phyloP scores from a whole-genome alignment of 495 filamentous ascomycete species.

The Bryoglossum gracile region DNA sequence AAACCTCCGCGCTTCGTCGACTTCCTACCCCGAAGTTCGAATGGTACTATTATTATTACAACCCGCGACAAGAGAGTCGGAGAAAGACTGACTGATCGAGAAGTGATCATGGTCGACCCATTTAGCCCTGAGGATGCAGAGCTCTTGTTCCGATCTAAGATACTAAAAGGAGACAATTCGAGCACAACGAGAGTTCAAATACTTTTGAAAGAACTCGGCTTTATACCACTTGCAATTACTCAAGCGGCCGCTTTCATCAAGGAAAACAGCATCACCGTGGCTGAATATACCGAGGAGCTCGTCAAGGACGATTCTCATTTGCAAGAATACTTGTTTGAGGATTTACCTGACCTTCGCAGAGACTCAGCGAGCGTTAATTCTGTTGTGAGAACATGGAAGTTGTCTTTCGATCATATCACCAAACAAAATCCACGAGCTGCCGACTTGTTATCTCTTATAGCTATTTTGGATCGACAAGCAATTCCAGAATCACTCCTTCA shows the following conservation, averaged over 20 bases:
- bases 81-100: neutral
- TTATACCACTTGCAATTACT: conserved; percentile 13
- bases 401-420: conserved; percentile 36
- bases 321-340: conserved; percentile 8
- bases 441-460: conserved; percentile 39
- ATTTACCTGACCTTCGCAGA: conserved; percentile 16
- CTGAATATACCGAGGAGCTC: conserved; percentile 28
- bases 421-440: conserved; percentile 29
- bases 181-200: neutral
- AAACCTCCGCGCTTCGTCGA: conserved; percentile 13
- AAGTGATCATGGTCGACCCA: conserved; percentile 1
- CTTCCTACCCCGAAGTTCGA: conserved; percentile 31
- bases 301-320: conserved; percentile 20
- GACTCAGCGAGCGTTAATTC: conserved; percentile 28
- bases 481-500: conserved; percentile 34
- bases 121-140: conserved; percentile 6
- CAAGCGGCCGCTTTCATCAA: conserved; percentile 13
- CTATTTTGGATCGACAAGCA: conserved; percentile 34
- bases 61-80: conserved; percentile 15
- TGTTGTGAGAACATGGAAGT: conserved; percentile 30
- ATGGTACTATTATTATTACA: conserved; percentile 24
- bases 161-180: neutral
- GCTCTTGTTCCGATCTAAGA: conserved; percentile 6
- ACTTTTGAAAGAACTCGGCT: conserved; percentile 3
- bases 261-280: conserved; percentile 4